phyloP scores from a whole-genome alignment of 176 grass and related monocot genomes.

The Tillandsia leiboldiana region DNA sequence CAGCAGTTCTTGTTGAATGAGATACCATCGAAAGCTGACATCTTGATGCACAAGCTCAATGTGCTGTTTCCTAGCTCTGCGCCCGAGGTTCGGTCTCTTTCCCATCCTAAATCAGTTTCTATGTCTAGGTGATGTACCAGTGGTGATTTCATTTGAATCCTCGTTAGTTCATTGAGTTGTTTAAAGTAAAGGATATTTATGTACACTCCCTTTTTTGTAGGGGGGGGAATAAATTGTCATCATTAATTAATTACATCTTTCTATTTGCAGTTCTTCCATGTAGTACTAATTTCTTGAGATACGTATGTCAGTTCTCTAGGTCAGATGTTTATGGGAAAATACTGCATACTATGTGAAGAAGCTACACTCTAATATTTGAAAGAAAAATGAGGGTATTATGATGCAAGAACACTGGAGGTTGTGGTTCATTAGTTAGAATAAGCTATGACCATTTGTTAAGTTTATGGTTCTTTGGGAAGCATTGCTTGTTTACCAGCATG shows the following conservation, averaged over 20 bases:
- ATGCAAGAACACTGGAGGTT: too few relatives aligned
- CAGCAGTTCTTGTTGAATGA: constrained; percentile 97
- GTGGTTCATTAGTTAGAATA: too few relatives aligned
- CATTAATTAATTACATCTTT: not conserved
- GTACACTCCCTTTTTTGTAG: not conserved
- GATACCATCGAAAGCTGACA: constrained; percentile 79
- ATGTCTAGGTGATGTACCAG: constrained; percentile 37
- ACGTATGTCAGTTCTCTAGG: too few relatives aligned
- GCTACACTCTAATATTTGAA: too few relatives aligned
- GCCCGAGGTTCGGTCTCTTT: constrained; percentile 54
- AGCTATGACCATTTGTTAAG: too few relatives aligned
- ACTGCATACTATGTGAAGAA: too few relatives aligned
- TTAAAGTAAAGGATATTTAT: not conserved
- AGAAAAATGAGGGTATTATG: too few relatives aligned
- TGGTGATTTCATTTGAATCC: not conserved
- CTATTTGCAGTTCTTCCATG: not conserved
- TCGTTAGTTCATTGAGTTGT: not conserved
- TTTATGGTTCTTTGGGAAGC: too few relatives aligned
- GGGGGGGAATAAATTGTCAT: not conserved
- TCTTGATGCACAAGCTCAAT: constrained; percentile 93
- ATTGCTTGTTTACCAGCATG: too few relatives aligned
- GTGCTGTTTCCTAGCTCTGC: constrained; percentile 83
- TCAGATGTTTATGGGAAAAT: too few relatives aligned
- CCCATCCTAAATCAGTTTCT: constrained; percentile 44
- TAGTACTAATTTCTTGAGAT: too few relatives aligned